phyloP scores from a whole-genome alignment of 1,284 basidiomycete genomes.

The Wallemia hederae region DNA sequence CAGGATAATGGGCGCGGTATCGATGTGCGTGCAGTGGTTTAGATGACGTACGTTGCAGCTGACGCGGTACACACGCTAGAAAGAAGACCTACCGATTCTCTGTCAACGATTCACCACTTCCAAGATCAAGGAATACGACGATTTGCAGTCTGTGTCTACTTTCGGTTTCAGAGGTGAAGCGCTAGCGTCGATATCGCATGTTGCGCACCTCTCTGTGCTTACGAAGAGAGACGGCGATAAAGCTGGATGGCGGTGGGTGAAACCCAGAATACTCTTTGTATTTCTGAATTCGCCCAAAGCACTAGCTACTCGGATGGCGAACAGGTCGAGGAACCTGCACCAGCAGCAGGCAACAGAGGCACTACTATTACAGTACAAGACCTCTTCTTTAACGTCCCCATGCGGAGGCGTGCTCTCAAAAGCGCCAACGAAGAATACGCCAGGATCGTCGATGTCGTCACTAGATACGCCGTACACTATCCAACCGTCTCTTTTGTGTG shows the following conservation, averaged over 20 bases:
- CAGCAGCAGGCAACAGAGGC: not conserved
- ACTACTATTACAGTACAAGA: constrained; percentile 39
- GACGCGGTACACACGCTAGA: too few species aligned
- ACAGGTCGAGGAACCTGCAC: constrained; percentile 15
- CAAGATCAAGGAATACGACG: constrained; percentile 61
- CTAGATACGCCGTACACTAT: constrained; percentile 81
- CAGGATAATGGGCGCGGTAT: constrained; percentile 93
- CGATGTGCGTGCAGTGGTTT: constrained; percentile 38
- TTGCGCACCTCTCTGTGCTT: constrained; percentile 58
- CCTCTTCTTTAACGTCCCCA: constrained; percentile 80
- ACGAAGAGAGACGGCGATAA: constrained; percentile 56
- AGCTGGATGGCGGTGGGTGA: constrained; percentile 64
- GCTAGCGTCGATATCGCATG: constrained; percentile 82
- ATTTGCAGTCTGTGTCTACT: constrained; percentile 55
- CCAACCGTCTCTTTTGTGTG: constrained; percentile 60
- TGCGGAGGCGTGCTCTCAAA: constrained; percentile 57
- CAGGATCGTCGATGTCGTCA: constrained; percentile 72
- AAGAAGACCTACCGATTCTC: constrained; percentile 54
- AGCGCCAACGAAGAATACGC: constrained; percentile 73
- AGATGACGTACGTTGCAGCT: too few species aligned
- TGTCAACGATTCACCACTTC: constrained; percentile 92
- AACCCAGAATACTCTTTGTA: not conserved
- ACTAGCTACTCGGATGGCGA: constrained; percentile 48
- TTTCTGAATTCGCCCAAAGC: constrained; percentile 19
- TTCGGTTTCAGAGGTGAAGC: constrained; percentile 97